phyloP scores from a whole-genome alignment of 2,329 filamentous ascomycete genomes.

The Hypoxylon sp. region DNA sequence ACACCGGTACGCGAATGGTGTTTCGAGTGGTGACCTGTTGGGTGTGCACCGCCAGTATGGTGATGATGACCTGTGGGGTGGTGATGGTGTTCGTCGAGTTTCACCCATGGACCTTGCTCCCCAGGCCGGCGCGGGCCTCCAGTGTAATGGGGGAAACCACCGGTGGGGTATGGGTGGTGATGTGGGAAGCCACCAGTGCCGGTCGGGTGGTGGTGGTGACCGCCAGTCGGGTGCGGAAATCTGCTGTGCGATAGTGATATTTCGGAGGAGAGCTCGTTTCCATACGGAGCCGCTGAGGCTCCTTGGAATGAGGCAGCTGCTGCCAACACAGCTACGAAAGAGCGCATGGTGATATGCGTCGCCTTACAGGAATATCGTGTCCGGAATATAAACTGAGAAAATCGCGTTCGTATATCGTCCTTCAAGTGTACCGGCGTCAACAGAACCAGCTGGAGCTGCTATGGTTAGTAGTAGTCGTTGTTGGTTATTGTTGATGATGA shows the following conservation, averaged over 20 bases:
- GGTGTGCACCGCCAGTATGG: constrained; percentile 1
- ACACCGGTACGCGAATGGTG: background rate
- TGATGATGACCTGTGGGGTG: constrained; percentile 1
- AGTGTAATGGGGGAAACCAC: constrained; percentile 10
- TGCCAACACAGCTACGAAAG: constrained; percentile 36
- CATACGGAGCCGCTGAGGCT: constrained; percentile 28
- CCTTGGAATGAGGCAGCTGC: constrained; percentile 35
- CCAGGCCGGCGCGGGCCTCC: constrained; percentile 10
- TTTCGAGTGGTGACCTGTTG: constrained; percentile 3
- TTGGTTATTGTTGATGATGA: constrained; percentile 16
- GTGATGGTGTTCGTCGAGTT: constrained; percentile 16
- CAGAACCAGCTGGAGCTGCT: constrained; percentile 20
- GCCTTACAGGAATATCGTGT: background rate
- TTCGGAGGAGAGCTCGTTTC: background rate
- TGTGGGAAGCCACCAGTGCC: background rate
- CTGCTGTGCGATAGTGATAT: constrained; percentile 1
- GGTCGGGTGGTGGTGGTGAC: constrained; percentile 20
- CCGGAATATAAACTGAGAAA: constrained; percentile 4
- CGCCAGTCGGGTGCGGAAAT: constrained; percentile 21
- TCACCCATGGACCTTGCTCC: constrained; percentile 12
- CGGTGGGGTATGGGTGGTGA: background rate
- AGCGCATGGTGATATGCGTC: constrained; percentile 31
- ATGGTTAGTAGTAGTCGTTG: constrained; percentile 14
- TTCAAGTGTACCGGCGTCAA: constrained; percentile 9
- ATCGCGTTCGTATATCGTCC: constrained; percentile 3